Base-by-base conservation (phyloP, 2,329 filamentous ascomycete species). In the Xenoacremonium recifei region DNA sequence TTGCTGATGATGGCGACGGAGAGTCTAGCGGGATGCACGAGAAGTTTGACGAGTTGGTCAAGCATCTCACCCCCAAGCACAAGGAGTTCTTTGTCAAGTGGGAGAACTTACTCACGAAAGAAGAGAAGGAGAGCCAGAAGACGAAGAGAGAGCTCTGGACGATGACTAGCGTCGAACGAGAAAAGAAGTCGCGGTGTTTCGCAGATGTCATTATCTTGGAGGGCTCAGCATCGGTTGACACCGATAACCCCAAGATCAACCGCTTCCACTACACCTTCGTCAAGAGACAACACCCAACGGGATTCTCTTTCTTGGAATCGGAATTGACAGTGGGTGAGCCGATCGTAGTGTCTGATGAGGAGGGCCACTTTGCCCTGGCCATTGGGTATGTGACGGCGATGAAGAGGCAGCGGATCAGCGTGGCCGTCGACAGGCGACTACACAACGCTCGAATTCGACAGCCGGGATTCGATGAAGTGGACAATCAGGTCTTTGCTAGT, bases 341-440 rank as follows among this genome's bases (percentile, higher is more conserved):
- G 0, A 84, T 97, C 37, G 93, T 99, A n/a, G 79, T 99, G 4
- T 97, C 93, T 0, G 93, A 96, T 55, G 93, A 99, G 63, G 77
- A 88, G 47, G 93, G 93, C 0, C 93, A 99, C 62, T 99, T 95
- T 70, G 92, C 92, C 1, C 77, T 99, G 29, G 91, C 92, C 1
- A 89, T 96, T 52, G 93, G 93, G 3, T 99, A 88, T 56, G 87
- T 96, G 7, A 87, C 86, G 0, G 80, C 87, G 27, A 82, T 95
- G 21, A 80, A 79, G 44, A 87, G 84, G 59, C 78, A 81, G 31
- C 78, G 82, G 47, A 89, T 99, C 51, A 89, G 83, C 12, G 89
- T 97, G 13, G 88, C 89, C 4, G 91, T 99, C 7, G 93, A 99
- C 67, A 80, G 93, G 46, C 81, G 88, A 46, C 75, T 99, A 35